Conservation (phyloP, 2,329 filamentous ascomycete genomes). For the Colletotrichum kahawae region DNA sequence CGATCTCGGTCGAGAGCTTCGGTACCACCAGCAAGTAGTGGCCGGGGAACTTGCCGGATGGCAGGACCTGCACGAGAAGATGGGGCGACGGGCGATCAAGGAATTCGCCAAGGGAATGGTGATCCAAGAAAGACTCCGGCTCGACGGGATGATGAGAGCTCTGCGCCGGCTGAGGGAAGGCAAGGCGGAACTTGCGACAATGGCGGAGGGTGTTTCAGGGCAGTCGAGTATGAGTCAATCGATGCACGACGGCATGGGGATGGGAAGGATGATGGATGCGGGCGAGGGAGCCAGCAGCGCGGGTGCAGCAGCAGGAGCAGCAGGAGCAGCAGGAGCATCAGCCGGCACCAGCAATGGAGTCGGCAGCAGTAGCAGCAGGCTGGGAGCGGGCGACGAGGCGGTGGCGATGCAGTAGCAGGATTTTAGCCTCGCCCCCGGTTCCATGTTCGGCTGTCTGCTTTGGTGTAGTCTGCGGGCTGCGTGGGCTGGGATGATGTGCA, state of each 20-base stretch:
- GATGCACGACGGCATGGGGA: slow-evolving; percentile 1
- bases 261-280: slow-evolving; percentile 5
- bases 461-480: not conserved
- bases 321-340: not conserved
- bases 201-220: slow-evolving; percentile 12
- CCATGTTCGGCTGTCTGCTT: not conserved
- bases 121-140: slow-evolving; percentile 76
- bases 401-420: slow-evolving; percentile 11
- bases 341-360: not conserved
- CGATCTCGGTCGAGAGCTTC: slow-evolving; percentile 78
- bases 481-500: slow-evolving; percentile 1
- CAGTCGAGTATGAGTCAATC: slow-evolving; percentile 18
- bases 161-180: slow-evolving; percentile 63
- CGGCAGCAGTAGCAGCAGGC: not conserved
- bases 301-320: not conserved
- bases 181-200: slow-evolving; percentile 16
- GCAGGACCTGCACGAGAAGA: slow-evolving; percentile 85
- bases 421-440: not conserved
- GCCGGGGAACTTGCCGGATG: slow-evolving; percentile 91
- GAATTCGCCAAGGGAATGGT: slow-evolving; percentile 81
- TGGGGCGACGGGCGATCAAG: slow-evolving; percentile 75
- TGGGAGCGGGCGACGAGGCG: not conserved
- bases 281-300: slow-evolving; percentile 15
- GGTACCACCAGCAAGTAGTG: slow-evolving; percentile 93
- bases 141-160: slow-evolving; percentile 82